Evolutionary conservation across 768 basidiomycete genomes (phyloP).

Genomic region (Fibroporia radiculosa): DNA sequence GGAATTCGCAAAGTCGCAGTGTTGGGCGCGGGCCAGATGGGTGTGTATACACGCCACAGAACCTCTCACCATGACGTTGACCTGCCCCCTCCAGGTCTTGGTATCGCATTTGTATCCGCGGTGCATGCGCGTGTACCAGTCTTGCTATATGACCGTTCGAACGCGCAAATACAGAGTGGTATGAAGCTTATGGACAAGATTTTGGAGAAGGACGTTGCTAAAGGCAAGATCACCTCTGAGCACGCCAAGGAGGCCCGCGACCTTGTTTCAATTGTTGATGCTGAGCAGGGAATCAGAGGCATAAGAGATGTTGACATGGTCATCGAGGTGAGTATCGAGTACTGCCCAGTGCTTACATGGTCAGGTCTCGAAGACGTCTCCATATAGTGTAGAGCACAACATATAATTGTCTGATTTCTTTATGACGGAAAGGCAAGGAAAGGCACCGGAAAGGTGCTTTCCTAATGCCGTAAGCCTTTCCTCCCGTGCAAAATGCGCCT

Average conservation of each 20-base stretch:
- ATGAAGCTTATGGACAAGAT: constrained; percentile 72
- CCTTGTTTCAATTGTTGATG: constrained; percentile 53
- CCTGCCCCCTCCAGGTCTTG: constrained; percentile 46
- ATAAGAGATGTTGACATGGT: constrained; percentile 85
- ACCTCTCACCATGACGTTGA: background rate
- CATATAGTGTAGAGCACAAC: no score
- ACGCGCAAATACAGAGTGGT: constrained; percentile 66
- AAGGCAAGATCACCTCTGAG: constrained; percentile 62
- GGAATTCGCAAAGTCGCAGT: constrained; percentile 72
- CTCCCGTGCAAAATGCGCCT: no score
- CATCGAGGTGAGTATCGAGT: constrained; percentile 60
- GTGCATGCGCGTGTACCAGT: constrained; percentile 83
- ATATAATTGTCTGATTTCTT: no score
- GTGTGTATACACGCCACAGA: constrained; percentile 13
- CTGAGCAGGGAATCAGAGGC: constrained; percentile 39
- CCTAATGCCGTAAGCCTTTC: no score
- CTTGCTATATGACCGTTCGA: constrained; percentile 74
- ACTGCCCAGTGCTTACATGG: no score
- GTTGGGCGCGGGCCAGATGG: constrained; percentile 80
- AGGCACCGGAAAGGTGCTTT: no score
- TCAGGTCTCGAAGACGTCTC: no score
- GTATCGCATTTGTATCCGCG: constrained; percentile 84
- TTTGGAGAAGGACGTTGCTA: constrained; percentile 82
- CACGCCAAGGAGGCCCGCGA: constrained; percentile 70
- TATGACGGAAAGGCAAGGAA: no score